Base-by-base conservation (phyloP, 805 yeast species). In the Yarrowia phangngaensis region DNA sequence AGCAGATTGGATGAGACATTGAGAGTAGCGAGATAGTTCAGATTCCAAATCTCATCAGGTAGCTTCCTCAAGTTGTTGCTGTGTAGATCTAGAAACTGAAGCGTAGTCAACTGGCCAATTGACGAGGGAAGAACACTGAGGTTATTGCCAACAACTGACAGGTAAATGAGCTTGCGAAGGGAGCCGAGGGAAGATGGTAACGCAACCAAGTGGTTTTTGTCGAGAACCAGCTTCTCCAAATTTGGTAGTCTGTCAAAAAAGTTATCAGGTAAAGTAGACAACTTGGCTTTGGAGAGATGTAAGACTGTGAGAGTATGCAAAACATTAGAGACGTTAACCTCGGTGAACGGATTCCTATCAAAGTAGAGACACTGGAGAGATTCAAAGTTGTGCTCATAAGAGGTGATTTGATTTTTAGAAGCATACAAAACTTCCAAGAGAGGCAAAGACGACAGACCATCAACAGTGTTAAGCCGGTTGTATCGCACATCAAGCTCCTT, bases 281-380 rank as follows among this genome's bases (percentile, higher is more conserved):
- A 68, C 58, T 85, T 87, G 1, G 95, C 96, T 59, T 83, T 84
- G 8, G 84, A 78, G 47, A 92, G 68, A 53, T 87, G 87, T 40
- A 92, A 70, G 13, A 79, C 77, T 2, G 87, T 80, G 62, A 88
- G 70, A 53, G 76, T 73, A 8, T 72, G 70, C 62, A 85, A 75
- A 13, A 67, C 62, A 24, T 75, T 76, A 27, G 66, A 67, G 53
- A 80, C 74, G 20, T 70, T 70, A 54, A 85, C 72, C 51, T 76
- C 73, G 0, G 95, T 87, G 50, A 88, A 76, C 4, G 96, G 97
- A 62, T 88, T 89, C 60, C 83, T 76, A 60, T 84, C 88, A 38
- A 88, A 69, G 59, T 82, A 84, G 30, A 89, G 70, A 12, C 82
- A 74, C 58, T 83, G 75, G 56, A 89, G 67, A 45, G 75, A 75